Base-by-base conservation (phyloP, 352 stramenopile genomes). In the Pythium biforme region DNA sequence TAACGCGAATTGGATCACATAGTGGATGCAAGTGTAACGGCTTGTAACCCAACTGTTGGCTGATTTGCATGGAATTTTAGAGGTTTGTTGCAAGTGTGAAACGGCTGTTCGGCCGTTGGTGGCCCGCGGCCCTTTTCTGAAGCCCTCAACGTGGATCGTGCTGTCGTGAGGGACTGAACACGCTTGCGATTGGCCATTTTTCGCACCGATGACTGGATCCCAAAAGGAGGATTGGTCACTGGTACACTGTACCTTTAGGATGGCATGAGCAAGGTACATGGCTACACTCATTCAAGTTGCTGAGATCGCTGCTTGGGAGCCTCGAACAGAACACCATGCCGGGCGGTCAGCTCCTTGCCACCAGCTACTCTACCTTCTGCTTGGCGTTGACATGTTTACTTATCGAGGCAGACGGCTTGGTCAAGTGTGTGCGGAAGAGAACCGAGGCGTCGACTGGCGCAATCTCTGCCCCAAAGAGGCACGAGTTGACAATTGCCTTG, bases 401-500 rank as follows among this genome's bases (percentile, higher is more conserved):
- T 8, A 43, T 19, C 4, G 12, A 43, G n/a, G 17, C 37, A 43
- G 37, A 20, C 37, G 37, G 37, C 37, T 43, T 43, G 12, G 12
- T n/a, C 11, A 43, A 14, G 37, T 43, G 19, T 14, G 47, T 58
- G 2, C 33, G 22, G 29, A 65, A 65, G 26, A 65, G 39, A 8
- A 65, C 26, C 2, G 59, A 46, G 22, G 33, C 25, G 22, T 59
- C 55, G 39, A 69, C 57, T 23, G 49, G 43, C 20, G 39, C 39
- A 26, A 62, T 48, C 11, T 45, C 27, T 3, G 56, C 52, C 3
- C 57, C 64, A 27, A 70, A 70, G 17, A 70, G 46, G 29, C 56
- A 62, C 51, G 64, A 70, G 15, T 66, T 59, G 33, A 65, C 52
- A 26, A 70, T 53, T 17, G 50, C 29, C 1, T 25, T 29, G 15